Evolutionary conservation across 225 moss, liverwort and hornwort species (phyloP).

Genomic region (Rhytidiadelphus loreus): DNA sequence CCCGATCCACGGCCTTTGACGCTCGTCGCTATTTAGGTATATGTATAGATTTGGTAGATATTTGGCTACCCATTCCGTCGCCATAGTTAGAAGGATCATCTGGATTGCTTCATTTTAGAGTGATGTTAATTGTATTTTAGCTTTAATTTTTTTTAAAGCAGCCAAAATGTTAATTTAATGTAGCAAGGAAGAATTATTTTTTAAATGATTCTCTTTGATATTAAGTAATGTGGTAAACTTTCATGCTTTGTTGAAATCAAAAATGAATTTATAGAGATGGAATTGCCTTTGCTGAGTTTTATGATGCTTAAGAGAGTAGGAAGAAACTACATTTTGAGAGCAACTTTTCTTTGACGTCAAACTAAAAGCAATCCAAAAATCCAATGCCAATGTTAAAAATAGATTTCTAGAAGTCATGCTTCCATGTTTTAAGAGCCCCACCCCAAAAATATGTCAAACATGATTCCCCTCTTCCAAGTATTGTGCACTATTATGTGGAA

Average conservation of each 20-base stretch:
- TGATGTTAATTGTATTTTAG: too few species aligned
- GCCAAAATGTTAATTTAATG: neutral
- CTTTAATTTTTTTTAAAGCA: neutral
- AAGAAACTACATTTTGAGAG: neutral
- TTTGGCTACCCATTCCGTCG: neutral
- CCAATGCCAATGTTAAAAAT: too few species aligned
- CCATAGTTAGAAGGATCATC: neutral
- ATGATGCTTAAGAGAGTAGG: neutral
- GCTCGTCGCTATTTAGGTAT: neutral
- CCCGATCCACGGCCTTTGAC: neutral
- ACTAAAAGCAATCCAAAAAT: neutral
- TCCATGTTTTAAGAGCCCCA: neutral
- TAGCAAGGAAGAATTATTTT: neutral
- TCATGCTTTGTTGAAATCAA: neutral
- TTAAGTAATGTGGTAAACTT: neutral
- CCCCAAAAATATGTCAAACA: accelerated
- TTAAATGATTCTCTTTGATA: neutral
- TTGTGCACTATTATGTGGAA: too few species aligned
- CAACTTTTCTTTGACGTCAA: neutral
- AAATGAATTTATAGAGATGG: neutral
- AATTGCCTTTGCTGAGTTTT: accelerated
- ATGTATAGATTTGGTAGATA: neutral
- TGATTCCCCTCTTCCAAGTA: neutral
- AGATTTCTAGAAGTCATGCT: accelerated
- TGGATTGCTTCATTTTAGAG: too few species aligned